Percentiles rank a stretch among this genome's conserved stretches.
phyloP scores from a whole-genome alignment of 1,284 basidiomycete species.

The Neolentinus lepideus region DNA sequence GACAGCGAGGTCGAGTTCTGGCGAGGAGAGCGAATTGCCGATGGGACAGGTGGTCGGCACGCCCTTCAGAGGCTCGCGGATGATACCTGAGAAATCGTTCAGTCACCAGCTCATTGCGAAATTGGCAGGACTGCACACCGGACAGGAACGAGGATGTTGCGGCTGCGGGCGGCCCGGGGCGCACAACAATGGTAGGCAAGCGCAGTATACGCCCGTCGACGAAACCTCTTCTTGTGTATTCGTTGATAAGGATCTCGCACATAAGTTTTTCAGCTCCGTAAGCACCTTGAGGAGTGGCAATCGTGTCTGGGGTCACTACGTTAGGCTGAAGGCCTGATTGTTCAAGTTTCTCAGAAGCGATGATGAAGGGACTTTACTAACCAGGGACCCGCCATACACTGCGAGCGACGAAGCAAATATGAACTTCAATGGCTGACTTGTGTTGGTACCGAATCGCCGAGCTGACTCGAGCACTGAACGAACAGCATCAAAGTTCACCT shows the following conservation, averaged over 20 bases:
- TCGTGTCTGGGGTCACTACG: constrained; percentile 41
- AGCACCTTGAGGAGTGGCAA: constrained; percentile 48
- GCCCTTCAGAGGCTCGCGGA: constrained; percentile 56
- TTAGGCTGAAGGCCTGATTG: constrained; percentile 28
- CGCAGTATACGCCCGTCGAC: constrained; percentile 57
- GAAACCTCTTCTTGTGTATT: constrained; percentile 56
- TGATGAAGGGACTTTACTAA: constrained; percentile 14
- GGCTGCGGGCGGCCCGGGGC: constrained; percentile 47
- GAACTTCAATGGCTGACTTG: constrained; percentile 35
- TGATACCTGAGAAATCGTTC: constrained; percentile 32
- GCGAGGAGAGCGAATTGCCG: constrained; percentile 33
- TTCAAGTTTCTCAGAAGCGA: not conserved
- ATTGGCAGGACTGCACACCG: constrained; percentile 19
- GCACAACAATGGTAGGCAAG: constrained; percentile 55
- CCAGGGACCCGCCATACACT: constrained; percentile 56
- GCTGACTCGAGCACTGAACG: constrained; percentile 42
- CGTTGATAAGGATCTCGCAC: constrained; percentile 56
- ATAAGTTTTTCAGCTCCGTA: constrained; percentile 55
- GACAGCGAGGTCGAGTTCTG: constrained; percentile 36
- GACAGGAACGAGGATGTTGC: constrained; percentile 58
- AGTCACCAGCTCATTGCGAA: not conserved
- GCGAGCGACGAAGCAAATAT: constrained; percentile 58
- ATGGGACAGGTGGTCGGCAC: constrained; percentile 46
- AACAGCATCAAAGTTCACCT: constrained; percentile 60
- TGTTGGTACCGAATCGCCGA: constrained; percentile 29